phyloP scores from a whole-genome alignment of 2,329 filamentous ascomycete species.

The Clarireedia paspali region DNA sequence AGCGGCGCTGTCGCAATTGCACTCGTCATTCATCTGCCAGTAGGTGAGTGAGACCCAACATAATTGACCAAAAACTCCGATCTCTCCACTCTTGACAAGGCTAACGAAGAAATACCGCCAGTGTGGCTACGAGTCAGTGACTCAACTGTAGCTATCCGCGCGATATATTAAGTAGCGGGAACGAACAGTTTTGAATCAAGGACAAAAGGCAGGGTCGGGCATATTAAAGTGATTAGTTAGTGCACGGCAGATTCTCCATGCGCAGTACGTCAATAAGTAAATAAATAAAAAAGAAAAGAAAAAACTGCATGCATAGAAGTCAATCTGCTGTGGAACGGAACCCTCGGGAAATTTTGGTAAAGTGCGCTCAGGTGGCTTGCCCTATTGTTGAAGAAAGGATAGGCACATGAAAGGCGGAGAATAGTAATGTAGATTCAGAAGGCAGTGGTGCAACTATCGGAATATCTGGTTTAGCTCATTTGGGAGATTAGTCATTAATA shows the following conservation, averaged over 20 bases:
- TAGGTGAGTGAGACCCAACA: no score
- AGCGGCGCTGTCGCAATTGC: no score
- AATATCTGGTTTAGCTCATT: no score
- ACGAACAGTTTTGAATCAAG: background rate
- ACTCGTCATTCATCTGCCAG: no score
- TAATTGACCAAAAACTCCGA: no score
- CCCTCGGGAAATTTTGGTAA: background rate
- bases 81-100: no score
- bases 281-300: background rate
- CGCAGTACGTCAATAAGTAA: background rate
- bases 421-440: no score
- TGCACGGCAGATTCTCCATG: background rate
- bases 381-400: background rate
- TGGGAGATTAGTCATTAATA: no score
- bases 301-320: background rate
- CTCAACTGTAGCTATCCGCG: background rate
- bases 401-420: background rate
- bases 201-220: background rate
- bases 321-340: background rate
- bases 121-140: background rate
- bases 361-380: background rate
- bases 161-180: background rate
- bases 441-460: no score
- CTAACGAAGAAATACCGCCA: background rate
- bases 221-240: background rate